These are phyloP conservation scores for Sugiyamaella americana DNA, from an alignment of 805 yeast species.

Conservation along the genomic window DNA sequence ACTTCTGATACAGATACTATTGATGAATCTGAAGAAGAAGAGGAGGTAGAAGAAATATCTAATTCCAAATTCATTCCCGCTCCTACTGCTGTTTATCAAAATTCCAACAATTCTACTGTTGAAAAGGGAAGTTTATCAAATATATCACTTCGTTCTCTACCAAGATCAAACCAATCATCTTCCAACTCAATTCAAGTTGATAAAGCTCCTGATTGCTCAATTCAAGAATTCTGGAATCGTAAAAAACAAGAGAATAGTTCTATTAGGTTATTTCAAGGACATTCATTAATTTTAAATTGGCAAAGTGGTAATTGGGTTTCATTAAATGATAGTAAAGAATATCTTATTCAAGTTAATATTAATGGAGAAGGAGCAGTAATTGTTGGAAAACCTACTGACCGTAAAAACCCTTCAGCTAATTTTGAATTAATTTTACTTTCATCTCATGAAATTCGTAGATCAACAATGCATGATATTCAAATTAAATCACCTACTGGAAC, in stretches of 20 bases:
- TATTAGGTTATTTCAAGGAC: conserved; percentile 16
- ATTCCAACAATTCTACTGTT: conserved; percentile 14
- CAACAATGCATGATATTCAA: conserved; percentile 21
- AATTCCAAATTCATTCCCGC: neutral
- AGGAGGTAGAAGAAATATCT: neutral
- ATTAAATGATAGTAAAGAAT: conserved; percentile 8
- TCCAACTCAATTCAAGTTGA: conserved; percentile 3
- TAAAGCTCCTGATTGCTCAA: conserved; percentile 2
- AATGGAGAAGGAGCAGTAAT: conserved; percentile 19
- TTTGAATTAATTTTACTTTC: conserved; percentile 13
- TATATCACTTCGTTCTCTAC: conserved; percentile 10
- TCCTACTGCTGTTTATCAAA: conserved; percentile 11
- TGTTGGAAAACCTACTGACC: neutral
- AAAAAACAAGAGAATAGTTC: conserved; percentile 5
- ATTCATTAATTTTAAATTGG: conserved; percentile 17
- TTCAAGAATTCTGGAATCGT: conserved; percentile 4
- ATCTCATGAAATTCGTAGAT: conserved; percentile 17
- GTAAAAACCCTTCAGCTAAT: neutral
- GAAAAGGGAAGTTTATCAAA: conserved; percentile 12
- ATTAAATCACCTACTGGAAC: conserved; percentile 12
- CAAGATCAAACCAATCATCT: conserved; percentile 7
- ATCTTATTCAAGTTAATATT: conserved; percentile 14
- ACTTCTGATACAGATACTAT: neutral
- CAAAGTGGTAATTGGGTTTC: conserved; percentile 14
- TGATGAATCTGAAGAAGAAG: neutral